Evolutionary conservation across 2,329 filamentous ascomycete genomes (phyloP), one percentile per base, ranked within the genome.

Genomic region (Aspergillus pseudoterreus): DNA sequence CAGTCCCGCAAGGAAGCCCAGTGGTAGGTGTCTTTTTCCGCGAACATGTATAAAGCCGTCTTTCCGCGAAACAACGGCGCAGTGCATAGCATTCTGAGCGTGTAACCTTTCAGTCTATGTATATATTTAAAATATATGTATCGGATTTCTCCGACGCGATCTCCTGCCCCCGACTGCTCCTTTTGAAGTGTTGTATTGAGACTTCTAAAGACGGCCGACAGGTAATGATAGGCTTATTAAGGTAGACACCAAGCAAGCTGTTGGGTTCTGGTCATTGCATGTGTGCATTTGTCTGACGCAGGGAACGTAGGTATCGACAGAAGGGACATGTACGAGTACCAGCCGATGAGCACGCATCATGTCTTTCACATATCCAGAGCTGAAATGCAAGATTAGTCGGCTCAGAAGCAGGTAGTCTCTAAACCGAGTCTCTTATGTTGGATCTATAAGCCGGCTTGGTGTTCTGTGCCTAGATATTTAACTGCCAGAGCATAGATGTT

Each of bases 1-100:
- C 70, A 82, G 71, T 75, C 69, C 35, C 75, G 69, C 50, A 79
- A 80, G 67, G 79, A 83, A 51, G 70, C 69, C n/a, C 72, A 77
- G 57, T 74, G 71, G 72, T 72, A 70, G 55, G 57, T 27, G 10
- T 42, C 10, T 6, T 22, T 42, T 14, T 43, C 33, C 14, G 32
- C 15, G 15, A 19, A 51, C 10, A 38, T 30, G 27, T 30, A 46
- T 32, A 32, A 22, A 27, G 44, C 14, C 32, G 22, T 21, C 15
- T 17, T 24, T 33, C 35, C 17, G 17, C 22, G 19, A 47, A 15
- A 14, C 32, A 15, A 47, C 11, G n/a, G 45, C 35, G 21, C 15
- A 17, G 33, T 17, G 35, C 35, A 27, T 27, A 19, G 32, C n/a
- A 32, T 44, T 30, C 27, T 27, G 41, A 47, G 50, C 42, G 50